phyloP scores from a whole-genome alignment of 306 rosid genomes.

The Sicyos baderoa region DNA sequence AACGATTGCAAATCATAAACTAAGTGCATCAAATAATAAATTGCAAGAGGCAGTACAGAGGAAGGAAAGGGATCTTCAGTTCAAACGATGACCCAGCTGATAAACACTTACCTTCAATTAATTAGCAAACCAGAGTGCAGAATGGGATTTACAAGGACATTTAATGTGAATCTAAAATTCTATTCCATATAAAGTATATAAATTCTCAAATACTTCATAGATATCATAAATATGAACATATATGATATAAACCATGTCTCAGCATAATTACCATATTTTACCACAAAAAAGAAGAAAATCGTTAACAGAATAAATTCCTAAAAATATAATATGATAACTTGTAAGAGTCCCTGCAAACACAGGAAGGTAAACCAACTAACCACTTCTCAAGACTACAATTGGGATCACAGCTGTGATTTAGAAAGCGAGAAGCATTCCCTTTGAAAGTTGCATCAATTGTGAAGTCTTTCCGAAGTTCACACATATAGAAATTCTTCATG shows the following conservation, averaged over 20 bases:
- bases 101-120: background rate
- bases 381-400: slow-evolving; percentile 84
- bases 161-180: background rate
- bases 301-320: background rate
- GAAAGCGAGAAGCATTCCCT: slow-evolving; percentile 74
- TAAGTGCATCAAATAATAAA: slow-evolving; percentile 4
- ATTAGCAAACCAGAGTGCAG: background rate
- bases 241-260: background rate
- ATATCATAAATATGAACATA: background rate
- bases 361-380: slow-evolving; percentile 35
- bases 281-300: background rate
- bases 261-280: background rate
- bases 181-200: background rate
- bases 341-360: background rate
- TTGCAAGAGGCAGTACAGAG: background rate
- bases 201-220: background rate
- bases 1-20: background rate
- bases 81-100: background rate
- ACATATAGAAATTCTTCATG: slow-evolving; percentile 75
- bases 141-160: background rate
- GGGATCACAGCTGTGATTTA: slow-evolving; percentile 91
- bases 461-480: slow-evolving; percentile 89
- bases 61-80: background rate
- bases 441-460: slow-evolving; percentile 93
- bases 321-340: background rate